phyloP scores from a whole-genome alignment of 2,329 filamentous ascomycete species.

The Setomelanomma holmii region DNA sequence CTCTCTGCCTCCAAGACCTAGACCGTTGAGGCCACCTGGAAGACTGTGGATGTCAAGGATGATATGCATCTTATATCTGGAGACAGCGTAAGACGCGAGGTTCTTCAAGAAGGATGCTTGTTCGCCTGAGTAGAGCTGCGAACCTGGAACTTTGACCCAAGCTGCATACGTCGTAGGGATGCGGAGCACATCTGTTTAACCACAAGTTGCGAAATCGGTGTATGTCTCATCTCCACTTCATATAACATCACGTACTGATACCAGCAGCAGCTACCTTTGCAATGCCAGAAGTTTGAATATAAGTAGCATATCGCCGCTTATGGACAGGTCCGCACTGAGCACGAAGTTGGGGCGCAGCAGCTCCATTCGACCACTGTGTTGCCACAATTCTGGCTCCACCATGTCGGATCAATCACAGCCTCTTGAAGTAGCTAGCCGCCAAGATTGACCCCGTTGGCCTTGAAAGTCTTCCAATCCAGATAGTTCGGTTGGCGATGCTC shows the following conservation, averaged over 20 bases:
- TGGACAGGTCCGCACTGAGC: constrained; percentile 35
- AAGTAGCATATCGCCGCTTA: constrained; percentile 40
- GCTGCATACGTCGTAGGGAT: constrained; percentile 49
- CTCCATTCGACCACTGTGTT: constrained; percentile 45
- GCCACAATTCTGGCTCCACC: constrained; percentile 30
- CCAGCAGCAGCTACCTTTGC: constrained; percentile 37
- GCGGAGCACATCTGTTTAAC: constrained; percentile 44
- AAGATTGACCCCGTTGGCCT: constrained; percentile 34
- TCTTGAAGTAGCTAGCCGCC: constrained; percentile 48
- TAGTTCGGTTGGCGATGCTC: neutral
- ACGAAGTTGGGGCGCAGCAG: constrained; percentile 39
- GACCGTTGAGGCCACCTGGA: constrained; percentile 40
- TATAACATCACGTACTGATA: too few relatives aligned
- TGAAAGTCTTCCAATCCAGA: constrained; percentile 24
- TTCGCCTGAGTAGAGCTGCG: constrained; percentile 41
- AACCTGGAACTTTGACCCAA: constrained; percentile 47
- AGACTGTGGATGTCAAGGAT: constrained; percentile 46
- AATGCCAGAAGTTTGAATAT: constrained; percentile 39
- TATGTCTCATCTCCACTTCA: too few relatives aligned
- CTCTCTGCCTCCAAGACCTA: constrained; percentile 21
- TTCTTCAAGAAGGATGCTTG: constrained; percentile 38
- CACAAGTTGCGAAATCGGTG: too few relatives aligned
- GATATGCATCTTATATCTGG: constrained; percentile 46
- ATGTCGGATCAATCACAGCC: constrained; percentile 32
- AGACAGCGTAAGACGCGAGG: constrained; percentile 47